Conservation (phyloP, 805 yeast genomes). For the Pichia occidentalis region DNA sequence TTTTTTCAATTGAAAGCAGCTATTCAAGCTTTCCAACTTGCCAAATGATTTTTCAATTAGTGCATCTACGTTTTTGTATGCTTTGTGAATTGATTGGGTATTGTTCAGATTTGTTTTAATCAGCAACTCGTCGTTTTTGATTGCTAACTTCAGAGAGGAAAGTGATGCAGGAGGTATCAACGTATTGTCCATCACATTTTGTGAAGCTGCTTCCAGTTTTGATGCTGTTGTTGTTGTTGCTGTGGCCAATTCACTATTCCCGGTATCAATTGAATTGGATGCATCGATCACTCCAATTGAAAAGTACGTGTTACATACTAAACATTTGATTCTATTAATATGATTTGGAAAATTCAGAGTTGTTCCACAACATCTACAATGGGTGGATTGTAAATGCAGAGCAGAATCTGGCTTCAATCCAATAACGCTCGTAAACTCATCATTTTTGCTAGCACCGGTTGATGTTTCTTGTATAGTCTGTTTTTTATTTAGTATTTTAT, state of each 20-base stretch:
- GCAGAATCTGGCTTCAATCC: no score
- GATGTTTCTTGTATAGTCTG: no score
- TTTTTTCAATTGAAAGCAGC: conserved; percentile 43
- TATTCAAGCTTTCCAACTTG: conserved; percentile 41
- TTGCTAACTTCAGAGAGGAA: not conserved
- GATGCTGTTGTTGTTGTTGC: no score
- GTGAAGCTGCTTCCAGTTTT: no score
- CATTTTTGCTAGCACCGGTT: not conserved
- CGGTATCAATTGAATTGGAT: not conserved
- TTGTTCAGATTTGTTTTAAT: not conserved
- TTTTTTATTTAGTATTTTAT: no score
- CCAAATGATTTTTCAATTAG: conserved; percentile 43
- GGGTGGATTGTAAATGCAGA: no score
- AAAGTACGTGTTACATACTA: conserved; percentile 15
- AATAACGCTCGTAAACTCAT: no score
- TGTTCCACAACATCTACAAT: conserved; percentile 17
- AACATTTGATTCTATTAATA: conserved; percentile 14
- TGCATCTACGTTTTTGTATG: conserved; percentile 44
- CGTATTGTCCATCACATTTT: no score
- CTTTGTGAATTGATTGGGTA: not conserved
- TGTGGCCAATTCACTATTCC: no score
- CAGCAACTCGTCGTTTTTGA: not conserved
- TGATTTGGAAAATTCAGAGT: conserved; percentile 12
- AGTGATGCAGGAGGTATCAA: conserved; percentile 2
- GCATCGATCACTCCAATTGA: not conserved